These are phyloP conservation scores for Geotrichum macrosporum DNA, from an alignment of 1,139 yeast species.

Conservation along the genomic window DNA sequence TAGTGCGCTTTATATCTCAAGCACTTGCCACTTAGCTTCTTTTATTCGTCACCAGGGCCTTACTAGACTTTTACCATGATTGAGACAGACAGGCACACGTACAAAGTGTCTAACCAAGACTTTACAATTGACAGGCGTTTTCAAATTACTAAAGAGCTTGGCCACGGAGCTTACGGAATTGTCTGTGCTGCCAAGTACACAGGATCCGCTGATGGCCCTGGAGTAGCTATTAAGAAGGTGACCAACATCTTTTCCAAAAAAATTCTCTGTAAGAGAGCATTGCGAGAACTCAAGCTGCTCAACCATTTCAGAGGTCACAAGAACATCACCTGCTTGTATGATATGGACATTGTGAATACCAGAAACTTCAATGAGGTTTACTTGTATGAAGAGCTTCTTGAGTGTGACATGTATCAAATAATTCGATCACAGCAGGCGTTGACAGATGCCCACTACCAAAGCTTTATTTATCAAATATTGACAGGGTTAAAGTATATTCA, in stretches of 20 bases:
- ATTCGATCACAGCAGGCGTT: constrained; percentile 89
- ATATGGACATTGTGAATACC: constrained; percentile 84
- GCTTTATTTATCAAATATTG: constrained; percentile 83
- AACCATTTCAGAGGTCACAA: constrained; percentile 79
- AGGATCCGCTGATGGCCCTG: constrained; percentile 54
- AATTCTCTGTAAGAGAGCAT: constrained; percentile 81
- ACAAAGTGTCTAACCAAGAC: constrained; percentile 22
- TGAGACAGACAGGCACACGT: constrained; percentile 24
- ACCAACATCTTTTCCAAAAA: constrained; percentile 87
- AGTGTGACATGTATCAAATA: constrained; percentile 96
- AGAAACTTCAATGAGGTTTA: constrained; percentile 85
- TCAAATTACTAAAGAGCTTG: constrained; percentile 43
- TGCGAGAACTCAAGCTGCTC: constrained; percentile 79
- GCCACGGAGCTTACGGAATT: constrained; percentile 96
- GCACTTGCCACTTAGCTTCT: too few relatives aligned
- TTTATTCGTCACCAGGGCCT: too few relatives aligned
- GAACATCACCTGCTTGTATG: constrained; percentile 79
- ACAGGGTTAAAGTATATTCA: constrained; percentile 94
- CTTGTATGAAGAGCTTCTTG: constrained; percentile 92
- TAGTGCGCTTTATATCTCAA: constrained; percentile 7
- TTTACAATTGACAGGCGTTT: constrained; percentile 22
- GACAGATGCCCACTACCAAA: constrained; percentile 92
- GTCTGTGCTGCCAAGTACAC: constrained; percentile 88
- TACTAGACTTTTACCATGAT: constrained; percentile 20
- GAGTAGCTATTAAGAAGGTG: constrained; percentile 76